Percentiles rank a stretch among this genome's conserved stretches.
Conservation (phyloP, 495 filamentous ascomycete genomes). For the Hypoxylon lienhwacheense region DNA sequence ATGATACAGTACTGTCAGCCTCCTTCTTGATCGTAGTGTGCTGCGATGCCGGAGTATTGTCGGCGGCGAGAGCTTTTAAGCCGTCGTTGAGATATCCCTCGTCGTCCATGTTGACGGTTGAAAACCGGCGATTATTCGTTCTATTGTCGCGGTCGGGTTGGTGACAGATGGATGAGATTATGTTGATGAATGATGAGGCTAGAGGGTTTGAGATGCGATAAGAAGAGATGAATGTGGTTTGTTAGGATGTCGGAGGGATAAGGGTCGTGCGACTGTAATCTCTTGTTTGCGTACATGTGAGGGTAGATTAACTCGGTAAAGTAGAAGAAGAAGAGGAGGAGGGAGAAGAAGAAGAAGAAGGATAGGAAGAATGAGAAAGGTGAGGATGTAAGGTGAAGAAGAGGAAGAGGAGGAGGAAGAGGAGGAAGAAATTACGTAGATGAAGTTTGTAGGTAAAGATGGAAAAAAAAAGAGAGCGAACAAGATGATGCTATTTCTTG, state of each 20-base stretch:
- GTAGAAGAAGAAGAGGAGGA: slow-evolving; percentile 6
- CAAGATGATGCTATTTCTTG: slow-evolving; percentile 30
- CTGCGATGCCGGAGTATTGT: slow-evolving; percentile 38
- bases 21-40: slow-evolving; percentile 44
- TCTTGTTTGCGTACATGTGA: slow-evolving; percentile 19
- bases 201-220: slow-evolving; percentile 2
- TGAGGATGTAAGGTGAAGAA: slow-evolving; percentile 1
- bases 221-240: slow-evolving; percentile 9
- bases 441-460: slow-evolving; percentile 3
- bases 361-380: slow-evolving; percentile 3
- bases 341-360: background rate
- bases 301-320: slow-evolving; percentile 1
- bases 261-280: slow-evolving; percentile 16
- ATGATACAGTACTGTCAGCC: slow-evolving; percentile 38
- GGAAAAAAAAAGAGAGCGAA: background rate
- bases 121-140: background rate
- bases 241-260: slow-evolving; percentile 1
- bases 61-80: slow-evolving; percentile 35
- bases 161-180: background rate
- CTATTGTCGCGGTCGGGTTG: slow-evolving; percentile 6
- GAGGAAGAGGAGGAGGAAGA: slow-evolving; percentile 8
- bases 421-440: background rate
- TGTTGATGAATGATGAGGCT: slow-evolving; percentile 17
- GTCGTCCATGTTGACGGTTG: slow-evolving; percentile 46
- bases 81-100: slow-evolving; percentile 41